phyloP scores from a whole-genome alignment of 306 rosid species.

The Corylus americana region DNA sequence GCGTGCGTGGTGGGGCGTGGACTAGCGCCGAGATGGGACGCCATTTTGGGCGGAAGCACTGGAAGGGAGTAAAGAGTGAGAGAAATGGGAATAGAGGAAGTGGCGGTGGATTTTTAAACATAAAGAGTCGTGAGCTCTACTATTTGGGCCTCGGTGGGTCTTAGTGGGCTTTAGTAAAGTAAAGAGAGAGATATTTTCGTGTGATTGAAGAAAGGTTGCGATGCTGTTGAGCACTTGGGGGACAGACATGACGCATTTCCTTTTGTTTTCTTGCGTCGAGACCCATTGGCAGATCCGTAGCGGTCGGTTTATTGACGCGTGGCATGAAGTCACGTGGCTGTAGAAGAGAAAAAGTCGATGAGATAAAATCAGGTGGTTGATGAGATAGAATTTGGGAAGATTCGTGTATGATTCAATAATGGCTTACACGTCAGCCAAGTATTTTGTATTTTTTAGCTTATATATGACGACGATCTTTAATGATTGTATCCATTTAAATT shows the following conservation, averaged over 20 bases:
- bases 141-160: background rate
- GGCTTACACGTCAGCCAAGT: no score
- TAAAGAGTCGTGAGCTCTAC: no score
- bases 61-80: background rate
- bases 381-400: no score
- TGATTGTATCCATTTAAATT: no score
- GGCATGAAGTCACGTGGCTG: background rate
- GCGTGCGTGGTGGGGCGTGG: slow-evolving; percentile 28
- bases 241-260: slow-evolving; percentile 7
- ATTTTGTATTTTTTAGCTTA: no score
- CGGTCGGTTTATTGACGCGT: background rate
- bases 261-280: background rate
- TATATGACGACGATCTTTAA: no score
- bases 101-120: slow-evolving; percentile 9
- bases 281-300: background rate
- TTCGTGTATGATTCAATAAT: no score
- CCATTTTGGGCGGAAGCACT: slow-evolving; percentile 34
- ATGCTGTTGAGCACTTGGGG: background rate
- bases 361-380: no score
- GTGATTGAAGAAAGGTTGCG: slow-evolving; percentile 21
- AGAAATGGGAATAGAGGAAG: background rate
- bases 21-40: slow-evolving; percentile 39
- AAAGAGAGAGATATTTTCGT: slow-evolving; percentile 19
- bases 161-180: background rate
- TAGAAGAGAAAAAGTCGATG: no score